Evolutionary conservation across 306 rosid species (phyloP).

Genomic region (Pterocarpus macrocarpus): DNA sequence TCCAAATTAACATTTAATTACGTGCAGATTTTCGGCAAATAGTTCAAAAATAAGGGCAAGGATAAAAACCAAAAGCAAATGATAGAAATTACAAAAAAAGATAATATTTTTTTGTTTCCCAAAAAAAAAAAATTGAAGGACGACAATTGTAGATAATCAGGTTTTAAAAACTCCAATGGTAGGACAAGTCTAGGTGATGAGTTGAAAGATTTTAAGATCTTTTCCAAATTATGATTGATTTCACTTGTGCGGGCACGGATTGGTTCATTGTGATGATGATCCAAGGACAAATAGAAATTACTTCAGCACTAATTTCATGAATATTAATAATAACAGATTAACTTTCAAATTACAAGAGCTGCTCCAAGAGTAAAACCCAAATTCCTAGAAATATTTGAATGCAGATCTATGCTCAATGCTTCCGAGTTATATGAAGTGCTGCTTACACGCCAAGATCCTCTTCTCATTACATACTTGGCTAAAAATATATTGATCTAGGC

Average conservation of each 20-base stretch:
- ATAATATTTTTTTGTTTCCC: too few species aligned
- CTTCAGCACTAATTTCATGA: conserved; percentile 3
- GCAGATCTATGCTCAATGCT: conserved; percentile 28
- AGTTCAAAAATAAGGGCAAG: conserved; percentile 17
- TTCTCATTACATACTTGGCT: conserved; percentile 15
- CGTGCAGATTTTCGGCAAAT: conserved; percentile 20
- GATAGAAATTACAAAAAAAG: background rate
- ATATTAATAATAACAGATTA: background rate
- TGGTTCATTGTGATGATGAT: conserved; percentile 15
- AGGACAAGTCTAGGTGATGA: background rate
- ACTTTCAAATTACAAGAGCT: conserved; percentile 30
- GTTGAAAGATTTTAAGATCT: conserved; percentile 9
- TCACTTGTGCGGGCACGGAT: conserved; percentile 19
- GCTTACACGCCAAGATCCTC: conserved; percentile 29
- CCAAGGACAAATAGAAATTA: conserved; percentile 12
- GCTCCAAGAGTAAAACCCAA: background rate
- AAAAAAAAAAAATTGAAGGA: background rate
- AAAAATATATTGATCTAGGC: conserved; percentile 32
- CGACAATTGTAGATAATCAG: conserved; percentile 14
- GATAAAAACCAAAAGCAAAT: conserved; percentile 3
- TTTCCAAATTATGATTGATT: conserved; percentile 37
- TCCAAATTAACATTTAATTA: conserved; percentile 1
- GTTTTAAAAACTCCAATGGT: background rate
- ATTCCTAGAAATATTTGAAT: conserved; percentile 35
- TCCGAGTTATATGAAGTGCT: conserved; percentile 31